Evolutionary conservation across 345 rosid genomes (phyloP).

Genomic region (Aurinia saxatilis): DNA sequence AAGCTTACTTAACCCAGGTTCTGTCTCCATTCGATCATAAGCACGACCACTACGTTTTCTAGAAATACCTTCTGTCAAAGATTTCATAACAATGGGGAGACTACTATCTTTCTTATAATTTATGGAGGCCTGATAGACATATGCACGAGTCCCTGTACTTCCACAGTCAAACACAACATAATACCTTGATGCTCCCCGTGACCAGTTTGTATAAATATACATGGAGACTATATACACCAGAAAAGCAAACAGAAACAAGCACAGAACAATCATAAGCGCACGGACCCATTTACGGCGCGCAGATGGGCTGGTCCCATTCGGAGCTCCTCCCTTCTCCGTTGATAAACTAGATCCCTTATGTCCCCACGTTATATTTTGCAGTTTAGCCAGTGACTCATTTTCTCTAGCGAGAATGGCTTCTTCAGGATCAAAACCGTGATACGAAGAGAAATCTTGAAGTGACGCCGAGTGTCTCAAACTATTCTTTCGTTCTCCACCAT

Average conservation of each 20-base stretch:
- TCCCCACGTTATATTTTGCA: slow-evolving; percentile 30
- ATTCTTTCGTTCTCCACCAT: slow-evolving; percentile 43
- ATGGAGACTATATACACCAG: slow-evolving; percentile 47
- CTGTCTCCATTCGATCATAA: slow-evolving; percentile 96
- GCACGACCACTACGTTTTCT: slow-evolving; percentile 82
- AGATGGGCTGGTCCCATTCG: slow-evolving; percentile 35
- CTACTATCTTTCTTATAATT: slow-evolving; percentile 49
- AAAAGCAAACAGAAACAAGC: slow-evolving; percentile 49
- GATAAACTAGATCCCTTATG: slow-evolving; percentile 69
- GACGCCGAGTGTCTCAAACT: slow-evolving; percentile 69
- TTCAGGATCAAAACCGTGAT: slow-evolving; percentile 50
- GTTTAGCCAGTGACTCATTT: background rate
- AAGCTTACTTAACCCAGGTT: slow-evolving; percentile 86
- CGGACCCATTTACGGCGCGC: slow-evolving; percentile 56
- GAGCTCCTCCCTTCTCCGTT: slow-evolving; percentile 56
- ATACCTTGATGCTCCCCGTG: slow-evolving; percentile 62
- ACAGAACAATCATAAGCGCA: slow-evolving; percentile 39
- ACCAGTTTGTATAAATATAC: slow-evolving; percentile 68
- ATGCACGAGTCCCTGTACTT: slow-evolving; percentile 95
- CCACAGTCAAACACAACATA: slow-evolving; percentile 98
- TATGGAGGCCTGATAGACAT: slow-evolving; percentile 68
- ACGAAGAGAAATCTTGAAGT: slow-evolving; percentile 80
- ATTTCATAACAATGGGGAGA: slow-evolving; percentile 62
- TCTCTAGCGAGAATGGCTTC: slow-evolving; percentile 29
- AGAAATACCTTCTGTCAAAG: slow-evolving; percentile 62